phyloP scores from a whole-genome alignment of 768 basidiomycete species.

The Suillus hirtellus region DNA sequence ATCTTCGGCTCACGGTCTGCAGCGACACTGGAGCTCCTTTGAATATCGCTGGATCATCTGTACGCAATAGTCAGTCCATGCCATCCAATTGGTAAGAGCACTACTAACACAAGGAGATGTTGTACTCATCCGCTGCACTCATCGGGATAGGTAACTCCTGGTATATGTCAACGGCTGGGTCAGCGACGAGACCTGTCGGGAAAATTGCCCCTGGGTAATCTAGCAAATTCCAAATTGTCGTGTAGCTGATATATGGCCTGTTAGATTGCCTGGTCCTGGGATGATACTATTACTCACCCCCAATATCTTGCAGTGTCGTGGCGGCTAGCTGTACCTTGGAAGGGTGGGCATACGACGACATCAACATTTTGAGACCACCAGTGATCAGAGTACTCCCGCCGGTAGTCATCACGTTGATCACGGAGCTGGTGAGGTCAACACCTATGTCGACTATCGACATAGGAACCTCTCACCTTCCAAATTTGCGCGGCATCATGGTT shows the following conservation, averaged over 20 bases:
- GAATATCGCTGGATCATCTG: constrained; percentile 25
- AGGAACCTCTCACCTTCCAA: constrained; percentile 30
- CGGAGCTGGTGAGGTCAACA: constrained; percentile 26
- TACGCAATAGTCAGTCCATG: constrained; percentile 10
- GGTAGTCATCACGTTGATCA: constrained; percentile 33
- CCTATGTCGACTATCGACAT: constrained; percentile 15
- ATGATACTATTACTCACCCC: constrained; percentile 16
- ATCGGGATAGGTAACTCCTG: constrained; percentile 14
- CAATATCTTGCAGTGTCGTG: constrained; percentile 41
- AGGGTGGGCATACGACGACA: constrained; percentile 39
- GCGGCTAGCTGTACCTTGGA: constrained; percentile 36
- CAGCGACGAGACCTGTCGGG: constrained; percentile 38
- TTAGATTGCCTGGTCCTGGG: constrained; percentile 29
- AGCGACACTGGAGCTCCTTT: constrained; percentile 21
- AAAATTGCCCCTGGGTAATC: constrained; percentile 47
- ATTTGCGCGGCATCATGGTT: constrained; percentile 24
- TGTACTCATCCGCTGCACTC: constrained; percentile 23
- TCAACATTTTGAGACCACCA: constrained; percentile 42
- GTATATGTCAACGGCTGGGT: constrained; percentile 26
- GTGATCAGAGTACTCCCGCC: constrained; percentile 35
- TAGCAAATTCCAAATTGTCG: constrained; percentile 43
- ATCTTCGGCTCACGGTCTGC: constrained; percentile 27
- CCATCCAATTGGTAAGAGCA: neutral
- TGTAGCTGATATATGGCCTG: constrained; percentile 39
- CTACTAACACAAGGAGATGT: constrained; percentile 22